Evolutionary conservation across 495 filamentous ascomycete genomes (phyloP).

Genomic region (Neurospora sp.): DNA sequence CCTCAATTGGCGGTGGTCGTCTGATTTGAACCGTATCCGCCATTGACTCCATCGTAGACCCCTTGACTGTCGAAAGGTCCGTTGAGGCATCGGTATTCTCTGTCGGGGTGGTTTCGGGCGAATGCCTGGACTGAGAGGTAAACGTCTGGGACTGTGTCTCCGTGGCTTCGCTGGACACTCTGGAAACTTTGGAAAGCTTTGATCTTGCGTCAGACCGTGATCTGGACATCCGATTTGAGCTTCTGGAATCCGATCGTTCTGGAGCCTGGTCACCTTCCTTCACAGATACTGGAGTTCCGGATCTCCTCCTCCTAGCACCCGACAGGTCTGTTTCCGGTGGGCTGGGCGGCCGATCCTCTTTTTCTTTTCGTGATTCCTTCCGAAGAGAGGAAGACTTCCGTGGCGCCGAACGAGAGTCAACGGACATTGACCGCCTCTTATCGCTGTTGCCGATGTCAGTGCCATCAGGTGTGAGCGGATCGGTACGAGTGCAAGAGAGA

Average conservation of each 20-base stretch:
- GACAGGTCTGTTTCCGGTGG: slow-evolving; percentile 48
- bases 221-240: slow-evolving; percentile 29
- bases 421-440: slow-evolving; percentile 30
- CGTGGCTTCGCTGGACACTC: slow-evolving; percentile 37
- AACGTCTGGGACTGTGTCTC: slow-evolving; percentile 4
- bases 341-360: slow-evolving; percentile 39
- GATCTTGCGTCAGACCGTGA: slow-evolving; percentile 34
- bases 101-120: not conserved
- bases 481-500: slow-evolving; percentile 29
- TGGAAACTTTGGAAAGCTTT: slow-evolving; percentile 36
- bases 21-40: not conserved
- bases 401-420: slow-evolving; percentile 12
- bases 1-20: slow-evolving; percentile 21
- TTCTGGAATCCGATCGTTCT: slow-evolving; percentile 27
- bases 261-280: slow-evolving; percentile 20
- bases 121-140: not conserved
- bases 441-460: slow-evolving; percentile 59
- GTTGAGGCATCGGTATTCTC: not conserved
- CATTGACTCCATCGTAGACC: slow-evolving; percentile 15
- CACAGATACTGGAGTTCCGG: slow-evolving; percentile 23
- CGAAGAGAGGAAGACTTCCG: slow-evolving; percentile 20
- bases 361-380: slow-evolving; percentile 27
- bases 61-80: not conserved
- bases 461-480: slow-evolving; percentile 65
- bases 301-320: slow-evolving; percentile 27